phyloP scores from a whole-genome alignment of 2,329 filamentous ascomycete genomes.

The Helotiales sp. region DNA sequence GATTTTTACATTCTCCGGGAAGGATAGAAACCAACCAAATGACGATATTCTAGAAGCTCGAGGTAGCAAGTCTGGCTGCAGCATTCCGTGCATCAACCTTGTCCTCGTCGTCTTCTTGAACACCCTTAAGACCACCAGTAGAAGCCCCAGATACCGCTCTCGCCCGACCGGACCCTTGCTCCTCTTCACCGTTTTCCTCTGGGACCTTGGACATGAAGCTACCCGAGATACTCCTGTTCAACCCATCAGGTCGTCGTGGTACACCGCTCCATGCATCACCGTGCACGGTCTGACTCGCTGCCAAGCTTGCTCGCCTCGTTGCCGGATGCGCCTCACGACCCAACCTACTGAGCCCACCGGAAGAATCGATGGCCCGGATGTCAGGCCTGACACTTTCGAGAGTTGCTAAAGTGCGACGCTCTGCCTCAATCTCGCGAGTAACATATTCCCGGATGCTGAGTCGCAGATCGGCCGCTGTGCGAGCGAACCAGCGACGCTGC shows the following conservation, averaged over 20 bases:
- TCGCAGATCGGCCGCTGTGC: constrained; percentile 82
- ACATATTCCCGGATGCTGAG: constrained; percentile 88
- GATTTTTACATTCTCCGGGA: background rate
- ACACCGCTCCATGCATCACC: constrained; percentile 99
- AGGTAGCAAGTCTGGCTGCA: constrained; percentile 15
- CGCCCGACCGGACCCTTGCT: constrained; percentile 40
- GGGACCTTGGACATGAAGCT: constrained; percentile 65
- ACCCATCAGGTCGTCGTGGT: constrained; percentile 71
- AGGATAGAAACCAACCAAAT: background rate
- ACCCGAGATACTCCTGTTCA: constrained; percentile 74
- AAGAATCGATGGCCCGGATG: constrained; percentile 87
- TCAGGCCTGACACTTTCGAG: constrained; percentile 93
- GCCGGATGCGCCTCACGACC: constrained; percentile 84
- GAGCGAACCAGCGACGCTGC: constrained; percentile 85
- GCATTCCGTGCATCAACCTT: constrained; percentile 94
- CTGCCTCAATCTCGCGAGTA: constrained; percentile 90
- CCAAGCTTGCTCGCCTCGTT: constrained; percentile 71
- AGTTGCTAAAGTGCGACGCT: constrained; percentile 85
- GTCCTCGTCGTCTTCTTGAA: constrained; percentile 89
- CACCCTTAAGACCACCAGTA: constrained; percentile 51
- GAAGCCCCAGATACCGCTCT: constrained; percentile 33
- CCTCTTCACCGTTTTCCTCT: constrained; percentile 60
- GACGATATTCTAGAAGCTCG: constrained; percentile 10
- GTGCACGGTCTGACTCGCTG: constrained; percentile 90
- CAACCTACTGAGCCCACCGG: constrained; percentile 84